Conservation (phyloP, 1,284 basidiomycete genomes). For the Puccinia coronata region DNA sequence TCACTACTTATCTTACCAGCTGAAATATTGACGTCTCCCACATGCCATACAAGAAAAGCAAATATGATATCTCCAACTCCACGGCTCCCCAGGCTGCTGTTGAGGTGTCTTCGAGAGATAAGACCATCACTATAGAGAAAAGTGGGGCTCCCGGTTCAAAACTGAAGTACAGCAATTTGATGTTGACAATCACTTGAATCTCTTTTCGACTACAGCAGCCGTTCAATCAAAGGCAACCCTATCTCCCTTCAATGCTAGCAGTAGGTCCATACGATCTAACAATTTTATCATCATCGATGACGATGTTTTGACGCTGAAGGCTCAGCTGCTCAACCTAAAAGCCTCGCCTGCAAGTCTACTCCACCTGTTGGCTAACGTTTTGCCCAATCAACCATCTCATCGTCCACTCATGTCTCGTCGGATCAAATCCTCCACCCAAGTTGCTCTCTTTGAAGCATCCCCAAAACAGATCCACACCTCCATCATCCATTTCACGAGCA, state of each 20-base stretch:
- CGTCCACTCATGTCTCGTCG: conserved; percentile 43
- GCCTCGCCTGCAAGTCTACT: conserved; percentile 18
- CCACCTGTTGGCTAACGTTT: conserved; percentile 12
- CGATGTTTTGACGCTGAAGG: conserved; percentile 31
- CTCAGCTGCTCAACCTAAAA: conserved; percentile 32
- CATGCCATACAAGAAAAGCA: conserved; percentile 58
- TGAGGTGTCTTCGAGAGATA: background rate
- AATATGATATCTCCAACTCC: background rate
- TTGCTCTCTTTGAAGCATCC: conserved; percentile 42
- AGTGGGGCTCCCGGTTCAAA: background rate
- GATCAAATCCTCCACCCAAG: conserved; percentile 31
- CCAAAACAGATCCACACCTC: conserved; percentile 59
- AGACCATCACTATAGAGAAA: background rate
- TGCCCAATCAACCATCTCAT: conserved; percentile 32
- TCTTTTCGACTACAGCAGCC: background rate
- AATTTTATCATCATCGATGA: conserved; percentile 48
- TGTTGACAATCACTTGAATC: background rate
- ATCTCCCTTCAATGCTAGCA: background rate
- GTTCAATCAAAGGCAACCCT: background rate
- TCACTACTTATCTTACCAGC: conserved; percentile 84
- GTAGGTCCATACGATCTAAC: conserved; percentile 33
- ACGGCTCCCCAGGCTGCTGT: background rate
- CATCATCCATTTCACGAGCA: conserved; percentile 84
- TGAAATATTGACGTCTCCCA: conserved; percentile 92
- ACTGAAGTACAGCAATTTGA: background rate